Conservation (phyloP, 345 rosid species). For the Erysimum cheiranthoides region DNA sequence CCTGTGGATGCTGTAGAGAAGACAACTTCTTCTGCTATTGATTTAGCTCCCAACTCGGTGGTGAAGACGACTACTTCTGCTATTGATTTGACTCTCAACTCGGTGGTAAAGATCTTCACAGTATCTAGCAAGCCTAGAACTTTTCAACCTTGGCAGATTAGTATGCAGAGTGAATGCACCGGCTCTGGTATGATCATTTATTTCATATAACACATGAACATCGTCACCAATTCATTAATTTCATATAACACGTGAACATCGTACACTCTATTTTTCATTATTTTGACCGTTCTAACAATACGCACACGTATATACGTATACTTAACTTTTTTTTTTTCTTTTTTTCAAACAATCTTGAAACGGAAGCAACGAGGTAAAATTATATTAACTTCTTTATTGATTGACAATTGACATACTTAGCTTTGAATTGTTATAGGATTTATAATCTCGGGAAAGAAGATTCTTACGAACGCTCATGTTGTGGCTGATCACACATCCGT, state of each 20-base stretch:
- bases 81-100: conserved; percentile 59
- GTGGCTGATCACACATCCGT: conserved; percentile 74
- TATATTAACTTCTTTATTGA: not conserved
- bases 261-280: not conserved
- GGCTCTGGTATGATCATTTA: conserved; percentile 58
- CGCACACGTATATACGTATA: not conserved
- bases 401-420: conserved; percentile 5
- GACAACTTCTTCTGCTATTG: not conserved
- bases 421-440: conserved; percentile 19
- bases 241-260: not conserved
- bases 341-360: conserved; percentile 5
- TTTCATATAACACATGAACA: not conserved
- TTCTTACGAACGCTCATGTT: conserved; percentile 86
- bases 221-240: not conserved
- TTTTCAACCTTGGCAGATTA: conserved; percentile 74
- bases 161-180: conserved; percentile 65
- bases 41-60: not conserved
- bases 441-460: conserved; percentile 56
- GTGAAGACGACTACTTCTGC: conserved; percentile 31
- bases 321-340: too few relatives aligned
- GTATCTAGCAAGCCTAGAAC: conserved; percentile 66
- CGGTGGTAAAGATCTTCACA: conserved; percentile 71
- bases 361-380: not conserved
- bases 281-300: not conserved
- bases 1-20: not conserved